phyloP scores from a whole-genome alignment of 176 grass and related monocot species.

The Carex parvula region DNA sequence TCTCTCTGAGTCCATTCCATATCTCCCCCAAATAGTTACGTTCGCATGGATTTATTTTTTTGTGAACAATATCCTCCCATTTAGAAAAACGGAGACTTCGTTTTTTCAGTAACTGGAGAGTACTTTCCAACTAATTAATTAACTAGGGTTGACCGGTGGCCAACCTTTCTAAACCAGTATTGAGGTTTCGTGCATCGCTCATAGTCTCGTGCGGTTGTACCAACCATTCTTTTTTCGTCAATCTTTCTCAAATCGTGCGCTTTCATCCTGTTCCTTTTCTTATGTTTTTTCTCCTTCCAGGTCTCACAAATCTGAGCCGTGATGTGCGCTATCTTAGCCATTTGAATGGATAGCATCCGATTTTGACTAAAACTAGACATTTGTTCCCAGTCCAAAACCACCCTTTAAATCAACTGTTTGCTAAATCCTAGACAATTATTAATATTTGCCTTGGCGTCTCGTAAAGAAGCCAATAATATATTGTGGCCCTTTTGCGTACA shows the following conservation, averaged over 20 bases:
- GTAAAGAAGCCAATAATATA: neutral
- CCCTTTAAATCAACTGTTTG: neutral
- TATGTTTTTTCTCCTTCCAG: neutral
- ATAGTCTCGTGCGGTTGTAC: neutral
- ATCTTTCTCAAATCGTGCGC: neutral
- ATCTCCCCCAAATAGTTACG: neutral
- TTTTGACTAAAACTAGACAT: neutral
- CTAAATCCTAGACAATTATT: neutral
- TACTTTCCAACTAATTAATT: neutral
- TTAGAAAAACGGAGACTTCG: neutral
- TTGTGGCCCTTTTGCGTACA: neutral
- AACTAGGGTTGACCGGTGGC: neutral
- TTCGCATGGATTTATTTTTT: too few species aligned
- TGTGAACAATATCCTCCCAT: neutral
- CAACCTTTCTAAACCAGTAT: neutral
- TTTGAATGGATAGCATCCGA: neutral
- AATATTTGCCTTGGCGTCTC: neutral
- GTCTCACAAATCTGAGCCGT: neutral
- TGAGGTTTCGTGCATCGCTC: neutral
- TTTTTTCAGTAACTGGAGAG: neutral
- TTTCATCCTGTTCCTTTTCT: neutral
- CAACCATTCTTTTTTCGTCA: neutral
- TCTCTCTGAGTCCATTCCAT: neutral
- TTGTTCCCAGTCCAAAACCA: neutral
- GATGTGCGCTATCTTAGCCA: neutral